Evolutionary conservation across 208 protist genomes (phyloP).

Genomic region (Leishmania turanica): DNA sequence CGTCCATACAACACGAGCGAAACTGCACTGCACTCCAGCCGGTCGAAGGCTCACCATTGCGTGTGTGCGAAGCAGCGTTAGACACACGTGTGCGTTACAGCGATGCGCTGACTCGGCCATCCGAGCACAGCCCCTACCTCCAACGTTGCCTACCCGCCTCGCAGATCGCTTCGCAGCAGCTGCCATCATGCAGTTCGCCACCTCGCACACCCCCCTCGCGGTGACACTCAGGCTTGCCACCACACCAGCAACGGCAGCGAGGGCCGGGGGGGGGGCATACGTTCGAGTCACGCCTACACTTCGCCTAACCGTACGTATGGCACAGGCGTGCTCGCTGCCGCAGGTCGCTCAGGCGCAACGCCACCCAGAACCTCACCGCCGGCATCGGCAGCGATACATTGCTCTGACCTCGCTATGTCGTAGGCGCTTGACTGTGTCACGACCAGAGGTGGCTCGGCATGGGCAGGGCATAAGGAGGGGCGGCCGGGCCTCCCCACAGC

Average conservation of each 20-base stretch:
- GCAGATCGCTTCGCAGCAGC: neutral
- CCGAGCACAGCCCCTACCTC: neutral
- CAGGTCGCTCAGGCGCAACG: neutral
- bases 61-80: neutral
- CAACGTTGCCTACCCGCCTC: neutral
- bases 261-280: neutral
- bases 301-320: neutral
- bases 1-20: neutral
- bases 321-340: neutral
- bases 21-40: neutral
- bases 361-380: neutral
- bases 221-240: neutral
- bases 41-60: neutral
- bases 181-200: neutral
- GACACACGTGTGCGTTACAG: constrained; percentile 4
- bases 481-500: neutral
- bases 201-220: neutral
- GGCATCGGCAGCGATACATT: neutral
- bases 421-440: neutral
- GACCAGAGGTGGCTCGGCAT: neutral
- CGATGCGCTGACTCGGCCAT: neutral
- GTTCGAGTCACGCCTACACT: neutral
- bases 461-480: neutral
- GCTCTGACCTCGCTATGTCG: neutral
- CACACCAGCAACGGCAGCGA: neutral